Conservation (phyloP, 23 red algal species). For the Gracilaria gracilis region DNA sequence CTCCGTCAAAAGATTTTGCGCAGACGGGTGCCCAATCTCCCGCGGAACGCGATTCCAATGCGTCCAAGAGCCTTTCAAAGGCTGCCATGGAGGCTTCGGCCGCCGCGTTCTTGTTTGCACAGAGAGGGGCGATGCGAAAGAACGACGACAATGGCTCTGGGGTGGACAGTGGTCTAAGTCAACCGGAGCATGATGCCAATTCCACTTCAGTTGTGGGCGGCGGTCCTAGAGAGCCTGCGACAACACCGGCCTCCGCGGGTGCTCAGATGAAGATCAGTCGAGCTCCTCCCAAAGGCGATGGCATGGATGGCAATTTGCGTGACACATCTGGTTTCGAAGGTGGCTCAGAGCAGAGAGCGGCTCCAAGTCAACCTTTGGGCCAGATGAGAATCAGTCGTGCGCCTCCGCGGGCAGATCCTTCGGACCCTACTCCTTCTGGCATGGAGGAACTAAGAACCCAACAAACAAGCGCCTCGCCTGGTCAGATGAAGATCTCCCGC, state of each 20-base stretch:
- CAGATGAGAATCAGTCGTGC: constrained; percentile 26
- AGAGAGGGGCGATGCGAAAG: neutral
- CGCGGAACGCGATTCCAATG: neutral
- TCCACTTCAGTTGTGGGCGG: neutral
- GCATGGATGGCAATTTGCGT: neutral
- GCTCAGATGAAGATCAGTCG: constrained; percentile 51
- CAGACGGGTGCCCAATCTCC: neutral
- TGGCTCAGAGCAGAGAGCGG: neutral
- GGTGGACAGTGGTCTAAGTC: neutral
- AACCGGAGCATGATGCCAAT: neutral
- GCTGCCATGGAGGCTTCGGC: constrained; percentile 21
- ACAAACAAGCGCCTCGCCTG: neutral
- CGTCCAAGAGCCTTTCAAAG: neutral
- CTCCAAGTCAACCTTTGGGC: neutral
- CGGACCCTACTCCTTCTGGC: neutral
- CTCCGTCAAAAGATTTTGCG: neutral
- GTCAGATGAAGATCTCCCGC: constrained; percentile 30
- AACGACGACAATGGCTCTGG: constrained; percentile 6
- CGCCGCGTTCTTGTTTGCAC: constrained; percentile 1
- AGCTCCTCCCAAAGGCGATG: constrained; percentile 10
- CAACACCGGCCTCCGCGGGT: neutral
- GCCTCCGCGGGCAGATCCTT: constrained; percentile 1
- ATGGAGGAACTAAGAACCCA: neutral
- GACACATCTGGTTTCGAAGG: neutral
- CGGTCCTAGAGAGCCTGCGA: neutral